Evolutionary conservation across 139 green algal species (phyloP), one percentile per base, ranked within the genome.

Genomic region (Coelastrella sp.): DNA sequence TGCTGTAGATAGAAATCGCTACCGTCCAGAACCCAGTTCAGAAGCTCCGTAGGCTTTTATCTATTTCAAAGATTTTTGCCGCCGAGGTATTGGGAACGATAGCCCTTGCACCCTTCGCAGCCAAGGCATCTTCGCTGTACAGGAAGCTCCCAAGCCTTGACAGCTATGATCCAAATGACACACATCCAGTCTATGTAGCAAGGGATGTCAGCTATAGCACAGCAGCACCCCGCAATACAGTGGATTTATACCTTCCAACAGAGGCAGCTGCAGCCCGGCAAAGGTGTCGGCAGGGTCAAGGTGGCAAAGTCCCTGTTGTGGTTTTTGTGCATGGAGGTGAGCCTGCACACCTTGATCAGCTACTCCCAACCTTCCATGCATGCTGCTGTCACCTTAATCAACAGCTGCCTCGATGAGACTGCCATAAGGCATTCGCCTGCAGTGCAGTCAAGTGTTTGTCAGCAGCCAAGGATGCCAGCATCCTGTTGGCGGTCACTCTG

Each of bases 231-330:
- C 92, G 96, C 8, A 94, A 94, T 10, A 70, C 88, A 6, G 78
- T 98, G 84, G 96, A 98, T 90, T 87, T 98, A 0, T 98, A 97
- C 81, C 15, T 96, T 7, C 95, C 95, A 58, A 25, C 60, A 75
- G 87, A 84, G 60, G 87, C 87, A 57, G 75, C 86, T 27, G 86
- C 74, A 56, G 49, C n/a, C 85, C 75, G 60, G 73, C 74, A 84
- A 25, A 4, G 59, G 70, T 20, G 56, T 11, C 35, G 12, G 66
- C 61, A 61, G 57, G 49, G 91, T 15, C 58, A 81, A 8, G 49
- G 88, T 58, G 66, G 82, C 73, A n/a, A 87, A 63, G 57, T 49
- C 17, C 94, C 94, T 22, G 93, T 97, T 19, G 94, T 93, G 20
- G 84, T 97, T 57, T 96, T 97, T 65, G 94, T 91, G 5, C 95